Evolutionary conservation across 1,139 yeast genomes (phyloP).

Genomic region (Maudiozyma humilis): DNA sequence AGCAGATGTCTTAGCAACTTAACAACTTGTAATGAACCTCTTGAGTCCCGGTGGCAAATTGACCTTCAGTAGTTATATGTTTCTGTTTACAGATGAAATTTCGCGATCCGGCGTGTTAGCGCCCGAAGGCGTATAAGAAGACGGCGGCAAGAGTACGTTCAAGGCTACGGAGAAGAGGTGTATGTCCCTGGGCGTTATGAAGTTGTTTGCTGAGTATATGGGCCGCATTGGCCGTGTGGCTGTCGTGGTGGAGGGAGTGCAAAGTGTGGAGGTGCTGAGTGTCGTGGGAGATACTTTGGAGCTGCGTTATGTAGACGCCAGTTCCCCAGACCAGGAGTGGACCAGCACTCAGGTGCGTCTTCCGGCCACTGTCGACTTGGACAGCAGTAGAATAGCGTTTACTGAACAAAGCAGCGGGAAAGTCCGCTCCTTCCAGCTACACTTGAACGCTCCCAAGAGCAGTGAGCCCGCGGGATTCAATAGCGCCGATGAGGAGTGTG

Average conservation of each 20-base stretch:
- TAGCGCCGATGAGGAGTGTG: slow-evolving; percentile 11
- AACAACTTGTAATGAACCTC: too few relatives aligned
- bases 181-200: slow-evolving; percentile 3
- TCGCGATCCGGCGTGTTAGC: background rate
- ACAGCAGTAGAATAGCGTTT: background rate
- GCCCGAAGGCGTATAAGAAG: background rate
- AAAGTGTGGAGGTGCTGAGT: slow-evolving; percentile 3
- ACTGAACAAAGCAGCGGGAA: background rate
- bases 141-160: background rate
- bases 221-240: slow-evolving; percentile 16
- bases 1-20: too few relatives aligned
- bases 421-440: background rate
- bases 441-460: background rate
- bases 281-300: background rate
- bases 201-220: slow-evolving; percentile 10
- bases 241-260: slow-evolving; percentile 11
- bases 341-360: background rate
- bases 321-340: background rate
- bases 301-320: background rate
- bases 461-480: slow-evolving; percentile 7
- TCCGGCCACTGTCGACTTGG: background rate
- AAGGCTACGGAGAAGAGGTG: background rate
- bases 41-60: too few relatives aligned
- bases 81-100: background rate
- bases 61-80: too few relatives aligned